Conservation (phyloP, 2,329 filamentous ascomycete genomes). For the Pseudogymnoascus sp. region DNA sequence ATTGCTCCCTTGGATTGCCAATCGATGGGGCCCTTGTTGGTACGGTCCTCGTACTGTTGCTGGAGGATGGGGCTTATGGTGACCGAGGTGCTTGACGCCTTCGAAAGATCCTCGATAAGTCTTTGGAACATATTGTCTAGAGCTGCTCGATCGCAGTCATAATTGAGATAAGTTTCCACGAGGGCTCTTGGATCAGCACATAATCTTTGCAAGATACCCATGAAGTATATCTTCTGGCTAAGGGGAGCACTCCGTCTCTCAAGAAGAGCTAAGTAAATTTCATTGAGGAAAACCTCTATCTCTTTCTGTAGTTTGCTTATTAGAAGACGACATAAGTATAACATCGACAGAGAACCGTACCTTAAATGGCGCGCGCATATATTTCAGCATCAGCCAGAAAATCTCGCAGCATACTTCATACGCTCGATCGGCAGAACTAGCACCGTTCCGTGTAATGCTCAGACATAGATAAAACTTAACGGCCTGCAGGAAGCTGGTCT, state of each 20-base stretch:
- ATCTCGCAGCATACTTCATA: slow-evolving; percentile 97
- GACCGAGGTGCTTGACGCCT: slow-evolving; percentile 73
- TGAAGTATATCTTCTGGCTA: slow-evolving; percentile 87
- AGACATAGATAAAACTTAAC: slow-evolving; percentile 96
- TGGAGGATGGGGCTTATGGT: slow-evolving; percentile 68
- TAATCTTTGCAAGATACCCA: slow-evolving; percentile 75
- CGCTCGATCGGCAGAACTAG: slow-evolving; percentile 82
- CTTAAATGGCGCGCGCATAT: slow-evolving; percentile 90
- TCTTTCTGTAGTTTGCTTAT: slow-evolving; percentile 58
- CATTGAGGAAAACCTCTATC: slow-evolving; percentile 94
- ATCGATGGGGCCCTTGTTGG: slow-evolving; percentile 52
- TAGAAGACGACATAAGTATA: not conserved
- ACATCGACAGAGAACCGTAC: slow-evolving; percentile 34
- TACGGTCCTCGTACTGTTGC: slow-evolving; percentile 75
- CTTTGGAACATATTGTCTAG: slow-evolving; percentile 96
- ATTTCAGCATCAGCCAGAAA: slow-evolving; percentile 94
- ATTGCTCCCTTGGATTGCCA: slow-evolving; percentile 84
- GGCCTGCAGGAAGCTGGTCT: slow-evolving; percentile 85
- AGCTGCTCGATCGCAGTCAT: slow-evolving; percentile 87
- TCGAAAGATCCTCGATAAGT: slow-evolving; percentile 87
- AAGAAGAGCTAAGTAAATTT: slow-evolving; percentile 88
- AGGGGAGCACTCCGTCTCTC: slow-evolving; percentile 78
- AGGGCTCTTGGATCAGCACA: slow-evolving; percentile 79
- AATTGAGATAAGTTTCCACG: slow-evolving; percentile 95
- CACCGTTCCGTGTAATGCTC: slow-evolving; percentile 88